phyloP scores from a whole-genome alignment of 306 rosid species.

The Quercus engelmannii region DNA sequence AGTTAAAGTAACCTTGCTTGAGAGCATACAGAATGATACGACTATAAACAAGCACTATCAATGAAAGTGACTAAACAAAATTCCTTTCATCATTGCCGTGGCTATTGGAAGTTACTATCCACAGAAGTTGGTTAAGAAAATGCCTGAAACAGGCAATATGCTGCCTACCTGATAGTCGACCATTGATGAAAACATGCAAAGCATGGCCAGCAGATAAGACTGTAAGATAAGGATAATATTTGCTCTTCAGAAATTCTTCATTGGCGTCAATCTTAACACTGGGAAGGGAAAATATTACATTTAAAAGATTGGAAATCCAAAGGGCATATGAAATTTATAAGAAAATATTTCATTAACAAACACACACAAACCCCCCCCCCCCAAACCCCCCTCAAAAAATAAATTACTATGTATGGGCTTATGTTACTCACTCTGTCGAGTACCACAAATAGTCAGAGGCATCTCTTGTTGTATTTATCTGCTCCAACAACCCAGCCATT shows the following conservation, averaged over 20 bases:
- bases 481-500: slow-evolving; percentile 75
- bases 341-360: slow-evolving; percentile 1
- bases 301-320: neutral
- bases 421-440: slow-evolving; percentile 86
- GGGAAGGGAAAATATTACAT: slow-evolving; percentile 17
- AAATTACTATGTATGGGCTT: neutral
- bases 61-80: neutral
- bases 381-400: neutral
- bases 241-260: slow-evolving; percentile 69
- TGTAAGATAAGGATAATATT: slow-evolving; percentile 69
- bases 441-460: slow-evolving; percentile 93
- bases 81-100: neutral
- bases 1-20: neutral
- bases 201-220: slow-evolving; percentile 95
- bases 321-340: neutral
- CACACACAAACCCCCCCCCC: too few relatives aligned
- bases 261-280: slow-evolving; percentile 72
- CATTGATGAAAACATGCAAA: slow-evolving; percentile 83
- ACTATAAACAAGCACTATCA: neutral
- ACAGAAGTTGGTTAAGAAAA: neutral
- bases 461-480: slow-evolving; percentile 92
- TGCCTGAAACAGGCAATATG: neutral
- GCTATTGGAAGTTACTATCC: neutral
- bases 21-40: neutral
- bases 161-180: slow-evolving; percentile 69